Conservation (phyloP, 305 asterid species). For the Fraxinus sp. region DNA sequence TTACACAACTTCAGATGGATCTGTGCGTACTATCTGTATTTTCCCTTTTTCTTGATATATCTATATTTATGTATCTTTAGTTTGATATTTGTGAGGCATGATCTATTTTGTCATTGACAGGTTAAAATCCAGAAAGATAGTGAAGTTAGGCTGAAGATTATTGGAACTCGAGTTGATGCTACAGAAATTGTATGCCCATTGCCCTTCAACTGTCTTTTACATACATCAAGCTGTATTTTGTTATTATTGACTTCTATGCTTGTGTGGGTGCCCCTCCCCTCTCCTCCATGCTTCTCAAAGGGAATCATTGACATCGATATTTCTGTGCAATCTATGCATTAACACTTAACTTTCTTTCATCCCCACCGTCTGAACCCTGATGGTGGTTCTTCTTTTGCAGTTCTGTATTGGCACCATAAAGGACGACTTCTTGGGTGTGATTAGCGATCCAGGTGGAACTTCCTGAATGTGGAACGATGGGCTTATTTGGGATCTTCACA, state of each 20-base stretch:
- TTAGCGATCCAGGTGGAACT: slow-evolving; percentile 61
- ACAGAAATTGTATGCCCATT: slow-evolving; percentile 74
- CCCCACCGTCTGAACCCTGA: not conserved
- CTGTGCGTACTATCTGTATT: slow-evolving; percentile 41
- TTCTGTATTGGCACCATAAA: slow-evolving; percentile 87
- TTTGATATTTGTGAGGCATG: not conserved
- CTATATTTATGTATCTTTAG: not conserved
- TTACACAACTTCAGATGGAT: slow-evolving; percentile 95
- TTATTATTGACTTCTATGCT: not conserved
- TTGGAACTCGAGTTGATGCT: slow-evolving; percentile 94
- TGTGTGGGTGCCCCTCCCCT: no score
- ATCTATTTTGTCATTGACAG: slow-evolving; percentile 29
- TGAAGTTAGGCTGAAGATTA: slow-evolving; percentile 90
- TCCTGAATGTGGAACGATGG: slow-evolving; percentile 27
- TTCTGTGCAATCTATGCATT: not conserved
- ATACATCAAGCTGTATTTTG: not conserved
- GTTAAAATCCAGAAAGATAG: slow-evolving; percentile 92
- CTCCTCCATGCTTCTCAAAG: no score
- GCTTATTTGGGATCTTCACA: not conserved
- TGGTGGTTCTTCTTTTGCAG: slow-evolving; percentile 37
- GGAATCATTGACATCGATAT: not conserved
- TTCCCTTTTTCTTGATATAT: not conserved
- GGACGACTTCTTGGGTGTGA: slow-evolving; percentile 81
- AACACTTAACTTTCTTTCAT: not conserved
- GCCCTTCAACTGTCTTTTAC: not conserved